These are phyloP conservation scores for Cutaneotrichosporon sp. DNA, from an alignment of 1,284 basidiomycete species.

Conservation along the genomic window DNA sequence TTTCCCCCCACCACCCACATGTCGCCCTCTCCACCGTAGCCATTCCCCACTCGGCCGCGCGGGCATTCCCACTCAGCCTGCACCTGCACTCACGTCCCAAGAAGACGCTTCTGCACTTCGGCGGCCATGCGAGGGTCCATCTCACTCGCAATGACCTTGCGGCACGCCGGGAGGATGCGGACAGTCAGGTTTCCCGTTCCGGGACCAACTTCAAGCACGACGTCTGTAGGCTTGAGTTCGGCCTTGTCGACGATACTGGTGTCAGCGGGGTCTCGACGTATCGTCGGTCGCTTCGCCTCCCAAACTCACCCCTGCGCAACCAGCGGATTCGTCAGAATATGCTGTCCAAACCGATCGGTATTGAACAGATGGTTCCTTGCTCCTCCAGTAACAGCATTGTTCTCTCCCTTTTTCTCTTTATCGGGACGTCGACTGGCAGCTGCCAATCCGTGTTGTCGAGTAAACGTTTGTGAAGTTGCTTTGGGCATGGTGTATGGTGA, in stretches of 20 bases:
- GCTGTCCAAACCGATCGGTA: constrained; percentile 91
- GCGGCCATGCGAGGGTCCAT: constrained; percentile 99
- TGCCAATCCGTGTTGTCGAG: constrained; percentile 69
- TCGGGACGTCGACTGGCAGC: constrained; percentile 37
- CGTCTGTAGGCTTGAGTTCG: constrained; percentile 88
- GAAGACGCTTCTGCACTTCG: constrained; percentile 93
- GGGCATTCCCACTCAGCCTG: constrained; percentile 2
- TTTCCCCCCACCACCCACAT: not conserved
- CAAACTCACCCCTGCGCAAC: constrained; percentile 76
- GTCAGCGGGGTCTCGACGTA: too few relatives aligned
- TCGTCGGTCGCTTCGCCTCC: too few relatives aligned
- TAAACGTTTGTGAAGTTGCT: constrained; percentile 80
- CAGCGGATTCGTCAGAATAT: constrained; percentile 92
- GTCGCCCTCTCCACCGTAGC: too few relatives aligned
- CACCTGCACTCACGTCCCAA: constrained; percentile 80
- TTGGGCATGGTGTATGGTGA: constrained; percentile 68
- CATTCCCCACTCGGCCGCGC: not conserved
- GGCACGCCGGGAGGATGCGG: constrained; percentile 88
- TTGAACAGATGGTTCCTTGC: constrained; percentile 82
- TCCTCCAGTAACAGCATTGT: constrained; percentile 58
- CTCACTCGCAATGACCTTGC: constrained; percentile 89
- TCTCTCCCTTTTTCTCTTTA: constrained; percentile 37
- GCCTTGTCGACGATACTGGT: constrained; percentile 82
- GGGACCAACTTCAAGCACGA: constrained; percentile 95
- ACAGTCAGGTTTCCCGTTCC: constrained; percentile 98